A percentile compares a stretch with the other conserved stretches of the same genome.
phyloP scores from a whole-genome alignment of 2,329 filamentous ascomycete genomes.

The Ascochyta lentis region DNA sequence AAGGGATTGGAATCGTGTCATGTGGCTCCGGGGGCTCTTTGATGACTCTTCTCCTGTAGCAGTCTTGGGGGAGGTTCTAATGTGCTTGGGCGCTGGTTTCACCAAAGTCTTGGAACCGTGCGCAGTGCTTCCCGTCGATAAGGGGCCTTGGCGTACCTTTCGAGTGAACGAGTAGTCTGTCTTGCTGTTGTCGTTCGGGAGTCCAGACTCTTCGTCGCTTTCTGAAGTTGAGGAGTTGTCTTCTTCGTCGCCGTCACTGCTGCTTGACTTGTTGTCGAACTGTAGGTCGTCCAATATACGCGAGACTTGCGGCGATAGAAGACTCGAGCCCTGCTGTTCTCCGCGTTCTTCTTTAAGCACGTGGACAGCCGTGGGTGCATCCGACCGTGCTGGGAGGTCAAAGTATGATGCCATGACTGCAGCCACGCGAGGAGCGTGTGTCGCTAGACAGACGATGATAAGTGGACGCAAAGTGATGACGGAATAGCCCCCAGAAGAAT shows the following conservation, averaged over 20 bases:
- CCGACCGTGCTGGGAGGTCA: constrained; percentile 34
- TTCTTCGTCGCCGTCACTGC: constrained; percentile 24
- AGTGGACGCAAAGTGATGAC: constrained; percentile 13
- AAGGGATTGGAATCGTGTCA: constrained; percentile 45
- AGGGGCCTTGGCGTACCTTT: constrained; percentile 15
- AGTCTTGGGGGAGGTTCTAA: constrained; percentile 6
- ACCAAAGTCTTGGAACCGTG: constrained; percentile 17
- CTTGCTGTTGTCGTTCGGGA: constrained; percentile 13
- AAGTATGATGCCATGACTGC: constrained; percentile 46
- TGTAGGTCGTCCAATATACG: constrained; percentile 39
- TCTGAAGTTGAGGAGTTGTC: constrained; percentile 1
- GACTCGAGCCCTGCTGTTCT: constrained; percentile 24
- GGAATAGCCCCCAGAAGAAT: neutral
- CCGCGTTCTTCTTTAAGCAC: constrained; percentile 24
- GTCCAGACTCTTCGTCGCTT: constrained; percentile 19
- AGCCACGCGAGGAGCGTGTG: constrained; percentile 7
- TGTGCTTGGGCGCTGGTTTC: constrained; percentile 20
- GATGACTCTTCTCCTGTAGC: constrained; percentile 13
- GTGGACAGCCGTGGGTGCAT: constrained; percentile 18
- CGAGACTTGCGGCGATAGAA: constrained; percentile 41
- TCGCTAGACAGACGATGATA: constrained; percentile 1
- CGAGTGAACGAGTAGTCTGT: constrained; percentile 11
- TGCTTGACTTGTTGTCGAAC: constrained; percentile 36
- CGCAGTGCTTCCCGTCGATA: constrained; percentile 6
- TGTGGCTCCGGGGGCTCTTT: constrained; percentile 31